Evolutionary conservation across 495 filamentous ascomycete species (phyloP).

Genomic region (Penicillium samsonianum): DNA sequence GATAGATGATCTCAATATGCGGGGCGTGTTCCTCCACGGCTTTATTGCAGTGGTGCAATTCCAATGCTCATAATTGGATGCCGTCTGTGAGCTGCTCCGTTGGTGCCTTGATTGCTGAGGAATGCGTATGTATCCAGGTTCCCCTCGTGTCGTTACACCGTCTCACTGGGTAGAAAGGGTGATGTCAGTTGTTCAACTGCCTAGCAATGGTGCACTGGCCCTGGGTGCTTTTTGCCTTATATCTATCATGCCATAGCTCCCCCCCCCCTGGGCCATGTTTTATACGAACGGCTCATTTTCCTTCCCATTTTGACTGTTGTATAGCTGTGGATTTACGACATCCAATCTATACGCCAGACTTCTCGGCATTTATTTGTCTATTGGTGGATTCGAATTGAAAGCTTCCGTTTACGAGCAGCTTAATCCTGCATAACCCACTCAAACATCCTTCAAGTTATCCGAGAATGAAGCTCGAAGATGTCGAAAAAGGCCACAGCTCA

Average conservation of each 20-base stretch:
- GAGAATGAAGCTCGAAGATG: conserved; percentile 23
- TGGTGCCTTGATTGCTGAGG: conserved; percentile 29
- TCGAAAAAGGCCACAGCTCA: conserved; percentile 27
- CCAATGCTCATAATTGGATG: conserved; percentile 10
- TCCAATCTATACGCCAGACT: conserved; percentile 5
- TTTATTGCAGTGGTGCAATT: neutral
- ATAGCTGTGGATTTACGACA: conserved; percentile 5
- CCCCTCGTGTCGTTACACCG: conserved; percentile 25
- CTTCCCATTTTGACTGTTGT: neutral
- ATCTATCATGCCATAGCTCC: conserved; percentile 26
- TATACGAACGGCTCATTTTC: neutral
- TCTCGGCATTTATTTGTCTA: neutral
- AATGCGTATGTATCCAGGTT: conserved; percentile 24
- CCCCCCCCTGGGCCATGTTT: neutral
- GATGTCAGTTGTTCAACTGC: conserved; percentile 27
- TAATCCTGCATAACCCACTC: neutral
- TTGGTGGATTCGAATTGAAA: neutral
- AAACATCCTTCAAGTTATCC: neutral
- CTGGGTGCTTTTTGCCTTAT: conserved; percentile 14
- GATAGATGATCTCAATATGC: neutral
- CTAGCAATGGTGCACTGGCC: conserved; percentile 12
- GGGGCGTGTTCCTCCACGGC: neutral
- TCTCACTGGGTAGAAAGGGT: conserved; percentile 20
- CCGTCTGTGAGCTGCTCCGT: conserved; percentile 8
- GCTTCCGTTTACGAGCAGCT: neutral